Conservation (phyloP, 257 asterid species). For the Salvia splendens region DNA sequence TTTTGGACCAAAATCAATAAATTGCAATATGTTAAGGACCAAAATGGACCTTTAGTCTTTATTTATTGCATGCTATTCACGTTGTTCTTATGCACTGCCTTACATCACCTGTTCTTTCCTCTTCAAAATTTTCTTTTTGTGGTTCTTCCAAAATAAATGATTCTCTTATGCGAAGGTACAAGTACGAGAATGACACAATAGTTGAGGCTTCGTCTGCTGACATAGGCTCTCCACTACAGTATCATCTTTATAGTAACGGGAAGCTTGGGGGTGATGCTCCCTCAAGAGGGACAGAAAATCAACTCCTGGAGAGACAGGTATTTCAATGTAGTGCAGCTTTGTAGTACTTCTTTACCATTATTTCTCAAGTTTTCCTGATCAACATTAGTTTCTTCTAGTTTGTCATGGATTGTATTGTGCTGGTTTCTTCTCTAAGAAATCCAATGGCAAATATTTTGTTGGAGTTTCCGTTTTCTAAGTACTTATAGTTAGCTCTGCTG, state of each 20-base stretch:
- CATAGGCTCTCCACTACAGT: conserved; percentile 83
- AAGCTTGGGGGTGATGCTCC: conserved; percentile 75
- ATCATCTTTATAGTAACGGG: conserved; percentile 92
- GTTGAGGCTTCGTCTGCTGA: conserved; percentile 87
- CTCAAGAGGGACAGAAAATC: conserved; percentile 85
- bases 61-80: conserved; percentile 7
- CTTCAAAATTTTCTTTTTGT: conserved; percentile 15
- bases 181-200: conserved; percentile 86
- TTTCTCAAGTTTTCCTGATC: conserved; percentile 12
- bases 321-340: conserved; percentile 21
- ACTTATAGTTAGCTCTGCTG: conserved; percentile 29
- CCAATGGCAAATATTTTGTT: background rate
- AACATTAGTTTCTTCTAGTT: conserved; percentile 9
- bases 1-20: too few species aligned
- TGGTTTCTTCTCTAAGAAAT: conserved; percentile 23
- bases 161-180: conserved; percentile 61
- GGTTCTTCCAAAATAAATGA: background rate
- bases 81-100: conserved; percentile 6
- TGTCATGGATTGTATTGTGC: conserved; percentile 6
- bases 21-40: too few species aligned
- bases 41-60: too few species aligned
- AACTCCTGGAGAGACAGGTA: conserved; percentile 99
- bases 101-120: conserved; percentile 17
- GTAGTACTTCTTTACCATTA: background rate
- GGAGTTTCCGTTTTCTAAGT: conserved; percentile 4